These are phyloP conservation scores for Jamesozyma spencerorum DNA, from an alignment of 805 yeast species.

Conservation along the genomic window DNA sequence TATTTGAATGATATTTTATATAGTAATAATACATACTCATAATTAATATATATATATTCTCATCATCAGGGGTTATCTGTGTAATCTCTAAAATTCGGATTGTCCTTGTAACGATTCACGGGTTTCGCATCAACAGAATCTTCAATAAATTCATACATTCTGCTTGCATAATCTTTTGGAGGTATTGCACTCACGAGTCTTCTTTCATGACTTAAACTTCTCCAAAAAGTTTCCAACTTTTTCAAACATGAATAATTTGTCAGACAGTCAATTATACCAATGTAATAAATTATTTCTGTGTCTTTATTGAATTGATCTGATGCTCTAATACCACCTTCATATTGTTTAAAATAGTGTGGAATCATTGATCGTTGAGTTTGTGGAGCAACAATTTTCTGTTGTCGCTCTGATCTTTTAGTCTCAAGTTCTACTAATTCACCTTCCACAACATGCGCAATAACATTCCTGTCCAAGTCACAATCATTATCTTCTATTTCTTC, in stretches of 20 bases:
- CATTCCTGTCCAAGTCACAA: not conserved
- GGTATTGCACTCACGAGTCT: conserved; percentile 81
- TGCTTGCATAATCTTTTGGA: conserved; percentile 77
- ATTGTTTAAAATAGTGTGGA: conserved; percentile 50
- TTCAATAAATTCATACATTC: conserved; percentile 68
- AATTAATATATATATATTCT: not conserved
- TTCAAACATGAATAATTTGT: conserved; percentile 71
- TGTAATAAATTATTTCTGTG: conserved; percentile 62
- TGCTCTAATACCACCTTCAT: conserved; percentile 78
- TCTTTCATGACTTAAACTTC: conserved; percentile 61
- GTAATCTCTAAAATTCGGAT: conserved; percentile 16
- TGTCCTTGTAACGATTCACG: not conserved
- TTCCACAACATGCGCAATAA: not conserved
- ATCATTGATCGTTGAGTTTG: conserved; percentile 6
- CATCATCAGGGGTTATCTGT: conserved; percentile 10
- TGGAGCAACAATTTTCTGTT: not conserved
- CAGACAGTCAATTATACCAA: conserved; percentile 90
- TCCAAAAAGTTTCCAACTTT: conserved; percentile 74
- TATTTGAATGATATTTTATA: not conserved
- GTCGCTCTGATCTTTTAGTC: not conserved
- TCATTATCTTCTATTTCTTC: conserved; percentile 1
- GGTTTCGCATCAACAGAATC: conserved; percentile 28
- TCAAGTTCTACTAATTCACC: not conserved
- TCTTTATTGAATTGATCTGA: conserved; percentile 47
- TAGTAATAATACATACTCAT: not conserved